Evolutionary conservation across 495 filamentous ascomycete species (phyloP).

Genomic region (Hyaloscypha hepaticicola): DNA sequence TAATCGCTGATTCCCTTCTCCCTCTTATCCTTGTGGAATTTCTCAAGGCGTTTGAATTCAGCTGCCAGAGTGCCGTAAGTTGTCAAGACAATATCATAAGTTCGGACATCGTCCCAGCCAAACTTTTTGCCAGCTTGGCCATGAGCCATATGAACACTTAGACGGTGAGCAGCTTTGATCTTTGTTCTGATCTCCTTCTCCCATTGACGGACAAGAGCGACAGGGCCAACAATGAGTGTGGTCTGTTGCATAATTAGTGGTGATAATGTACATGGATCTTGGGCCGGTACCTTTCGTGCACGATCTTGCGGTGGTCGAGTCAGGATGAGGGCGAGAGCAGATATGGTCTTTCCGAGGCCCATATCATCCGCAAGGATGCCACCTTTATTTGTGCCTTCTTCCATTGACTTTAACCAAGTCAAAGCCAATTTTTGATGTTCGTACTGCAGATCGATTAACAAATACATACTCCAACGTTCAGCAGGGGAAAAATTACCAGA

Average conservation of each 20-base stretch:
- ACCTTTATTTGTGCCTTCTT: slow-evolving; percentile 73
- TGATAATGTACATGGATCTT: neutral
- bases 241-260: slow-evolving; percentile 49
- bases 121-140: slow-evolving; percentile 45
- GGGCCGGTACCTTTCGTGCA: slow-evolving; percentile 41
- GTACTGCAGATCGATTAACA: slow-evolving; percentile 39
- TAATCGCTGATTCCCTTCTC: slow-evolving; percentile 31
- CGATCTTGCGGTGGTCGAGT: slow-evolving; percentile 62
- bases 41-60: slow-evolving; percentile 61
- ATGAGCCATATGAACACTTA: slow-evolving; percentile 50
- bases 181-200: slow-evolving; percentile 77
- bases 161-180: slow-evolving; percentile 53
- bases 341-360: slow-evolving; percentile 95
- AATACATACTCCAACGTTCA: neutral
- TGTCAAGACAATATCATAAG: slow-evolving; percentile 82
- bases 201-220: slow-evolving; percentile 89
- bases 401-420: slow-evolving; percentile 80
- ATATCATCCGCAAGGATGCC: slow-evolving; percentile 91
- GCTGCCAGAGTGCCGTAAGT: slow-evolving; percentile 79
- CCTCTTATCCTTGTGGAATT: slow-evolving; percentile 37
- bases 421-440: slow-evolving; percentile 83
- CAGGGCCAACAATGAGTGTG: slow-evolving; percentile 83
- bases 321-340: slow-evolving; percentile 80
- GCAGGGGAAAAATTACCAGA: slow-evolving; percentile 36
- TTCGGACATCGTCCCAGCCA: slow-evolving; percentile 59